These are phyloP conservation scores for Solanum tacnaense DNA, from an alignment of 257 asterid species.

Conservation along the genomic window DNA sequence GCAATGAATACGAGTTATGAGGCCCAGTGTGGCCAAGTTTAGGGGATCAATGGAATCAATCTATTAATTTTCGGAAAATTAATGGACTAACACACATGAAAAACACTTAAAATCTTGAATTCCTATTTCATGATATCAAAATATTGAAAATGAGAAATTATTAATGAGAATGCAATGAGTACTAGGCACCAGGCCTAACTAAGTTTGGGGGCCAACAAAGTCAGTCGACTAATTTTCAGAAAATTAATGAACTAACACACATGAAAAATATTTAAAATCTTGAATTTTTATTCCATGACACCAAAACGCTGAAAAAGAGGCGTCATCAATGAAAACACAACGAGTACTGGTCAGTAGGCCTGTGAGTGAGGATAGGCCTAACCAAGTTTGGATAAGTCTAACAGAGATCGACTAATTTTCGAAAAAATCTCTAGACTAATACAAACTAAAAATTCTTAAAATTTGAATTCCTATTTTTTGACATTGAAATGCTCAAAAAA, in stretches of 20 bases:
- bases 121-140: no score
- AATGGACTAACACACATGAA: not conserved
- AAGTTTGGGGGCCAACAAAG: not conserved
- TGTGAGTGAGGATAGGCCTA: not conserved
- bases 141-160: not conserved
- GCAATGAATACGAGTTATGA: not conserved
- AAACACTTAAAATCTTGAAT: not conserved
- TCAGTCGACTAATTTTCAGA: no score
- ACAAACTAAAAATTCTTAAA: no score
- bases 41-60: not conserved
- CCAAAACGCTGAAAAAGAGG: no score
- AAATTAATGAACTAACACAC: no score
- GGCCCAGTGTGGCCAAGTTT: not conserved
- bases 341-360: not conserved
- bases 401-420: not conserved
- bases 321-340: not conserved
- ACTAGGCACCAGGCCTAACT: not conserved
- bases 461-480: no score
- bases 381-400: not conserved
- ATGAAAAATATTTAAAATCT: no score
- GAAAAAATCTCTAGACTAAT: not conserved
- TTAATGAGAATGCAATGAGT: no score
- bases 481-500: not conserved
- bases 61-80: not conserved
- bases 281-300: not conserved